Evolutionary conservation across 345 rosid genomes (phyloP), one percentile per base, ranked within the genome.

Genomic region (Laguncularia racemosa): DNA sequence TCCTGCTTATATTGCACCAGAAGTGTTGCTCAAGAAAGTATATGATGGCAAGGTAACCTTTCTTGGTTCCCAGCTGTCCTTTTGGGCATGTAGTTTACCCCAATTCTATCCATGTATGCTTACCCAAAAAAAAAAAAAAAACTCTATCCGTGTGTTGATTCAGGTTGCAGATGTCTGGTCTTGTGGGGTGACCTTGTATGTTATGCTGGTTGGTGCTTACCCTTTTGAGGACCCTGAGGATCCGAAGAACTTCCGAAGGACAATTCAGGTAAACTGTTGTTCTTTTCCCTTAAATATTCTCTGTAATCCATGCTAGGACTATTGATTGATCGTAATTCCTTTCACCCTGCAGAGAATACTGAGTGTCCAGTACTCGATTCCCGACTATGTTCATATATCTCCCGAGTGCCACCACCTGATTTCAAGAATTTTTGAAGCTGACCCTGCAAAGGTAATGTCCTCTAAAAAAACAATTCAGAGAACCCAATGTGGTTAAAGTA

Each of bases 111-210:
- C n/a, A n/a, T n/a, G n/a, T n/a, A n/a, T n/a, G n/a, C n/a, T n/a
- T n/a, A n/a, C n/a, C n/a, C n/a, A n/a, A n/a, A n/a, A n/a, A n/a
- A n/a, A n/a, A n/a, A n/a, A n/a, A n/a, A n/a, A n/a, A n/a, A n/a
- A n/a, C n/a, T n/a, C n/a, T n/a, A n/a, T n/a, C 40, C 10, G 9
- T 33, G 40, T 33, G 9, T 33, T 33, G 40, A 33, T 33, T 58
- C 89, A 89, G 99, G 75, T 90, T 76, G 99, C 99, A 16, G 99
- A 93, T 74, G 99, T 93, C 33, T 95, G 99, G 97, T 95, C 99
- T 18, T 95, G 99, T 64, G 97, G 99, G 15, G 99, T 95, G 54
- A 95, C 99, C 58, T 62, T 95, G 51, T 95, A 85, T 46, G 99
- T 95, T 13, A 95, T 95, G 99, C 67, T 90, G 61, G 99, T 90